Evolutionary conservation across 139 green algal species (phyloP), one percentile per base, ranked within the genome.

Genomic region (Nannochloris sp.): DNA sequence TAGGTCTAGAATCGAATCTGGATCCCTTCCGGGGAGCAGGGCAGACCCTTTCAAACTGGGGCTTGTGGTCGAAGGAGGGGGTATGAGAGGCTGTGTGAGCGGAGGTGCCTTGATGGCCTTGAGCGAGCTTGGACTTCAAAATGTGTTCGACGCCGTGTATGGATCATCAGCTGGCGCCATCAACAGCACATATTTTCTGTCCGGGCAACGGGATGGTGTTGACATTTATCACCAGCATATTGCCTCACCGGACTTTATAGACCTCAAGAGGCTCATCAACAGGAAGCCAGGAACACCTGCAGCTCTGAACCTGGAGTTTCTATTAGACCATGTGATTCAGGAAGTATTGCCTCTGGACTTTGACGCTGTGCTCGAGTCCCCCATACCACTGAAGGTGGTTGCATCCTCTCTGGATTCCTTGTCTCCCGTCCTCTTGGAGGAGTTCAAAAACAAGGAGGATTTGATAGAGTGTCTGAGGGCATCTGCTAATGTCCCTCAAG

Each of bases 31-130:
- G 0, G 80, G 78, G 0, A 7, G 40, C 1, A 74, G 87, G 0
- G 34, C 0, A 0, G 89, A 95, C 66, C 51, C 51, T 3, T 81
- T 74, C 53, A 87, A 89, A 61, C 66, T 96, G 16, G 89, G 84
- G 0, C 75, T 96, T 16, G 87, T 91, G 14, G 81, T 96, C 11
- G 89, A 96, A 78, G 88, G 87, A n/a, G 87, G 87, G 18, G 87
- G 87, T 59, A 95, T 93, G 88, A 62, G 82, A 1, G 83, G 87
- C n/a, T 72, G 81, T 23, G 78, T 89, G 14, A 79, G 62, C 3
- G 84, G 73, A 7, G 86, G 78, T 31, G 82, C 84, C 66, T 74
- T 89, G 12, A 83, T 87, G 74, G 82, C 72, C 9, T 64, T 96
- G 16, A 48, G 72, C 12, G 74, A 84, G 15, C 55, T 89, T 48